Evolutionary conservation across 192 early-diverging fungal species (phyloP).

Genomic region (Backusella mclennaniae): DNA sequence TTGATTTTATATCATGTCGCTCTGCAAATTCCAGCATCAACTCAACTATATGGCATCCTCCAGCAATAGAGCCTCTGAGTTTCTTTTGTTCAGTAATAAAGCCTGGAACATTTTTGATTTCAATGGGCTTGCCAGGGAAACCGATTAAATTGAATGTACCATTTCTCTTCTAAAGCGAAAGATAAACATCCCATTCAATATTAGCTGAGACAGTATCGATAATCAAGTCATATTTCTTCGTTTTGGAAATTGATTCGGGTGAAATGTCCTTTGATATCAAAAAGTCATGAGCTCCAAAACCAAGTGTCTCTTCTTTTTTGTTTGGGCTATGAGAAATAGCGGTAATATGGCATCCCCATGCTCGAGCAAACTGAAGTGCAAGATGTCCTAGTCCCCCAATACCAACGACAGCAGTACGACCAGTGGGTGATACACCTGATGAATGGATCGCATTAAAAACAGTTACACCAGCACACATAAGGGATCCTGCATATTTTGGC

Average conservation of each 20-base stretch:
- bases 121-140: constrained; percentile 19
- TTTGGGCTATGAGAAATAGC: constrained; percentile 43
- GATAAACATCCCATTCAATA: constrained; percentile 37
- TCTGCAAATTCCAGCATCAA: constrained; percentile 70
- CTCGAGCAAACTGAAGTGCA: constrained; percentile 55
- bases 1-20: constrained; percentile 62
- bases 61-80: constrained; percentile 67
- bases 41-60: constrained; percentile 53
- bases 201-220: constrained; percentile 41
- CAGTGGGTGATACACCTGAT: constrained; percentile 58
- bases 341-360: constrained; percentile 49
- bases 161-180: constrained; percentile 39
- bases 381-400: constrained; percentile 62
- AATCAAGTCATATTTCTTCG: constrained; percentile 44
- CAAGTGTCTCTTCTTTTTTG: constrained; percentile 52
- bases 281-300: constrained; percentile 60
- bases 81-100: constrained; percentile 43
- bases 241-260: constrained; percentile 2
- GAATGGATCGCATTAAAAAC: constrained; percentile 70
- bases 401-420: constrained; percentile 70
- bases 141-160: constrained; percentile 27
- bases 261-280: constrained; percentile 37
- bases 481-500: constrained; percentile 60
- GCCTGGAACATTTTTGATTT: constrained; percentile 31
- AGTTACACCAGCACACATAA: constrained; percentile 83